Evolutionary conservation across 2,329 filamentous ascomycete genomes (phyloP), one percentile per base, ranked within the genome.

Genomic region (Lasiodiplodia hormozganensis): DNA sequence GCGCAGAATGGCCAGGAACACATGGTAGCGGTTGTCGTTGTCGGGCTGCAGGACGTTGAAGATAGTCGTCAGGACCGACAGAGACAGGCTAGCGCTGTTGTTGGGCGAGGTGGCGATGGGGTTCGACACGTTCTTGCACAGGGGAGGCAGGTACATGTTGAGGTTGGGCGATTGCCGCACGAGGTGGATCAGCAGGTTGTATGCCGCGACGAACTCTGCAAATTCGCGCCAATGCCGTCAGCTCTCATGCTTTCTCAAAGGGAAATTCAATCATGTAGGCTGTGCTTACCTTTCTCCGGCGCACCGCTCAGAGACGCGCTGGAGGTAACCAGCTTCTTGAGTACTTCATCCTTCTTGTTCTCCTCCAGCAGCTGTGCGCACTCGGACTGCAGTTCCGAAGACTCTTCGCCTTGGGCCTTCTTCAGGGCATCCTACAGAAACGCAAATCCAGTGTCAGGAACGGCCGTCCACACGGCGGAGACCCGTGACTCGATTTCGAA

Each of bases 181-280:
- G 70, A 99, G 90, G 85, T 97, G 93, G 78, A 98, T 90, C 80
- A 99, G 90, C 74, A 98, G 91, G 84, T 99, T 98, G 85, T 97
- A 97, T 70, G 95, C 93, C 69, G 95, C 91, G 70, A 93, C 94
- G 80, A 97, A 96, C 82, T 98, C 95, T 90, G 77, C 72, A 69
- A 57, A n/a, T 25, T 10, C 25, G 51, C 18, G 10, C 25, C 7
- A 52, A 21, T 21, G 54, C 28, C 40, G 57, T 68, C 52, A 68
- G 67, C 60, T 40, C 23, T 52, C n/a, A 62, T 57, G 62, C 62
- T 64, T 62, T 57, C n/a, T 47, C 4, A 6, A 21, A 47, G 14
- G 10, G 8, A 10, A 34, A 36, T 34, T 21, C 34, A 49, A 14
- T 56, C 18, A 14, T 56, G 10, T 31, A n/a, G 21, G 11, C 14